Evolutionary conservation across 306 rosid genomes (phyloP).

Genomic region (Carpinus viminea): DNA sequence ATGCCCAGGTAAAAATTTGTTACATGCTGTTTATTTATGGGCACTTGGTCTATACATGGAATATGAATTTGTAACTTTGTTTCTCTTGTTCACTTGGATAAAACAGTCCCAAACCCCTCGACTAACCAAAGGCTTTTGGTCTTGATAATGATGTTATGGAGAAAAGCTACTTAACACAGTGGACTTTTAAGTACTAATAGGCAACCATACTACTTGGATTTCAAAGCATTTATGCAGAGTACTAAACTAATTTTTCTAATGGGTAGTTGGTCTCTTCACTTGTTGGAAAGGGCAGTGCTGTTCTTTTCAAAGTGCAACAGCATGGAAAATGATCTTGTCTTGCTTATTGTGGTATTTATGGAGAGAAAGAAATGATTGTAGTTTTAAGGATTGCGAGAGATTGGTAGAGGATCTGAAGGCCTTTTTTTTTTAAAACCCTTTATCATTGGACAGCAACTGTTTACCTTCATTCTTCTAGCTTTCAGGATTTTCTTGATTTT

Average conservation of each 20-base stretch:
- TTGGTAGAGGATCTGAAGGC: too few species aligned
- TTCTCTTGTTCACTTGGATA: neutral
- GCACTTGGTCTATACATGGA: neutral
- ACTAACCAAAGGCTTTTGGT: neutral
- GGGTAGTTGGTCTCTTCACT: too few species aligned
- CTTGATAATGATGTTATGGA: neutral
- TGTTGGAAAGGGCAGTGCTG: too few species aligned
- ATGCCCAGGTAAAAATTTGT: conserved; percentile 74
- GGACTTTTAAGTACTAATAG: neutral
- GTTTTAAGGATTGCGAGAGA: too few species aligned
- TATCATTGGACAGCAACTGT: too few species aligned
- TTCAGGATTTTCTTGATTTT: too few species aligned
- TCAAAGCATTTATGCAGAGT: conserved; percentile 10
- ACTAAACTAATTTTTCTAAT: neutral
- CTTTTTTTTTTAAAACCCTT: too few species aligned
- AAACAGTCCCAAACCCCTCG: neutral
- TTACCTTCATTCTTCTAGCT: too few species aligned
- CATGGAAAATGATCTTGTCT: too few species aligned
- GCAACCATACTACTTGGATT: neutral
- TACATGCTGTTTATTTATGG: conserved; percentile 3
- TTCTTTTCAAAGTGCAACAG: too few species aligned
- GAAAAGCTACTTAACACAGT: neutral
- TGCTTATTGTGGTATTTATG: too few species aligned
- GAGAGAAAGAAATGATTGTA: too few species aligned
- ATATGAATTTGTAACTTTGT: neutral